phyloP scores from a whole-genome alignment of 2,329 filamentous ascomycete genomes.

The Herpotrichia juniperi region DNA sequence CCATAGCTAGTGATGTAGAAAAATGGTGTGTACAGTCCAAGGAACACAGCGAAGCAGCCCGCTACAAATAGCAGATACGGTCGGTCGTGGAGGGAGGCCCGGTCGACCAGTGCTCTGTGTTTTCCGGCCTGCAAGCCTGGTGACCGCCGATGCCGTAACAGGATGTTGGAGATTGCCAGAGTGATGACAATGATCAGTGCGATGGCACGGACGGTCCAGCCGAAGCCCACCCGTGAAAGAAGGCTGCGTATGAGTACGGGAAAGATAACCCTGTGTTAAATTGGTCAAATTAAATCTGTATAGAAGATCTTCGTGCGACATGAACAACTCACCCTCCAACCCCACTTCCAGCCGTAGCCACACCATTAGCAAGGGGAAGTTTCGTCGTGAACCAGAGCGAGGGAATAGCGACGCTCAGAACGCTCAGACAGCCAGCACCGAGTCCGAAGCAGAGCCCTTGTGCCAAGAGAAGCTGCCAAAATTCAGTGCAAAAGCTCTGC shows the following conservation, averaged over 20 bases:
- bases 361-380: constrained; percentile 32
- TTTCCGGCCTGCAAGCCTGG: constrained; percentile 45
- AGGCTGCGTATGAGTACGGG: constrained; percentile 19
- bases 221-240: constrained; percentile 11
- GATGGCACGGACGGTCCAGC: constrained; percentile 18
- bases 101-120: constrained; percentile 47
- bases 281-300: no score
- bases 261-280: no score
- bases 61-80: constrained; percentile 46
- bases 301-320: no score
- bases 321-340: no score
- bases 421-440: constrained; percentile 38
- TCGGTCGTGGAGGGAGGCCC: constrained; percentile 46
- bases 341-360: constrained; percentile 33
- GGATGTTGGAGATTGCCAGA: constrained; percentile 8
- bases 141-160: constrained; percentile 30
- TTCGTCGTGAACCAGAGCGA: constrained; percentile 38
- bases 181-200: constrained; percentile 15
- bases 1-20: constrained; percentile 52
- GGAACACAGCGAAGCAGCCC: constrained; percentile 45
- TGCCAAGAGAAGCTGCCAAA: constrained; percentile 26
- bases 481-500: constrained; percentile 21
- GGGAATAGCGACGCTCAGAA: constrained; percentile 27
- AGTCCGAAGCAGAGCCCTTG: constrained; percentile 39
- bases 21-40: constrained; percentile 48